Evolutionary conservation across 805 yeast species (phyloP).

Genomic region (Debaryomyces prosopidis): DNA sequence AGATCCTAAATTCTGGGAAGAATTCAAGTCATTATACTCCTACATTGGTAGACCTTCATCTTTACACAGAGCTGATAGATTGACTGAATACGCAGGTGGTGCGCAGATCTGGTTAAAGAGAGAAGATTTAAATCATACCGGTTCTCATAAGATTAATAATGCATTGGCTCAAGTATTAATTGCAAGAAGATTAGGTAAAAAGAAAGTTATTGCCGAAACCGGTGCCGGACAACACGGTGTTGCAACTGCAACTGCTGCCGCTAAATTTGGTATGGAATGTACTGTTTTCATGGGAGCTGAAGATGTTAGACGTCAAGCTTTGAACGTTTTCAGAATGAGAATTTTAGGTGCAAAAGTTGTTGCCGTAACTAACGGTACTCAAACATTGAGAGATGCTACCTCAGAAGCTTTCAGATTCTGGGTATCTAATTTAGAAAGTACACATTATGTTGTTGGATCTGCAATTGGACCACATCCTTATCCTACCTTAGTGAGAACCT

Average conservation of each 20-base stretch:
- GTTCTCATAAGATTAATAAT: conserved; percentile 84
- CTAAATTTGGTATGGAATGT: conserved; percentile 90
- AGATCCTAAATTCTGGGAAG: conserved; percentile 93
- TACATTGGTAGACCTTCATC: conserved; percentile 97
- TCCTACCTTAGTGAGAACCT: conserved; percentile 96
- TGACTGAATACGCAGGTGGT: conserved; percentile 90
- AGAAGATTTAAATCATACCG: conserved; percentile 91
- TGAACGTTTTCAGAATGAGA: conserved; percentile 96
- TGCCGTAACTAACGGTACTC: conserved; percentile 91
- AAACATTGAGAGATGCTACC: conserved; percentile 96
- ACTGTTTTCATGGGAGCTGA: conserved; percentile 99
- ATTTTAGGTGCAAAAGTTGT: conserved; percentile 94
- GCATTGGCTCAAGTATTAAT: conserved; percentile 80
- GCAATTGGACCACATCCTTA: conserved; percentile 99
- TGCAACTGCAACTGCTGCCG: conserved; percentile 91
- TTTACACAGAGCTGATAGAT: conserved; percentile 86
- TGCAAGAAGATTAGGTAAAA: conserved; percentile 78
- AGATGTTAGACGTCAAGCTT: conserved; percentile 97
- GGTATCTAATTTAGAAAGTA: conserved; percentile 83
- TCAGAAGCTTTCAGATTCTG: conserved; percentile 95
- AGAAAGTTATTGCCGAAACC: conserved; percentile 79
- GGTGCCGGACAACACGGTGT: conserved; percentile 96
- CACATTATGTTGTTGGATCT: conserved; percentile 96
- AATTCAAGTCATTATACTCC: conserved; percentile 76
- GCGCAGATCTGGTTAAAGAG: conserved; percentile 94